Percentiles rank a stretch among this genome's conserved stretches.
phyloP scores from a whole-genome alignment of 441 rosid genomes.

The Lagerstroemia fauriei region DNA sequence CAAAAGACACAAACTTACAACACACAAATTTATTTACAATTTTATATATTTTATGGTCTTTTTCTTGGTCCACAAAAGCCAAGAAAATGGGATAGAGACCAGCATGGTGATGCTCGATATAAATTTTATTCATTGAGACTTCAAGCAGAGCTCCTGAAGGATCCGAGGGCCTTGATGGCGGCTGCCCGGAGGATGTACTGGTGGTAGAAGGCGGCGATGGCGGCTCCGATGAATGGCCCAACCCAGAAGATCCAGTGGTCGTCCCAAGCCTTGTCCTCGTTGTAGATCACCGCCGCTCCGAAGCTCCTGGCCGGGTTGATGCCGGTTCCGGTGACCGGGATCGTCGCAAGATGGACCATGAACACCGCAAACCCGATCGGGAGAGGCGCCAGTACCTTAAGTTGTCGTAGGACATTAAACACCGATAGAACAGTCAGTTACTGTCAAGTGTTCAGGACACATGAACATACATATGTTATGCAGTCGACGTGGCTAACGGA shows the following conservation, averaged over 20 bases:
- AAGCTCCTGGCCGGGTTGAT: constrained; percentile 47
- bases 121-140: background rate
- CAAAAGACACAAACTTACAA: background rate
- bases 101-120: background rate
- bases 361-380: constrained; percentile 43
- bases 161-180: constrained; percentile 24
- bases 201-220: constrained; percentile 24
- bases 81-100: background rate
- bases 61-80: background rate
- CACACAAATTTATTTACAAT: background rate
- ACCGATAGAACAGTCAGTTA: background rate
- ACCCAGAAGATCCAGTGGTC: constrained; percentile 38
- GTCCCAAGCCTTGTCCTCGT: constrained; percentile 39
- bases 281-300: constrained; percentile 44
- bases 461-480: background rate
- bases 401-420: background rate
- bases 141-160: constrained; percentile 22
- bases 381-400: constrained; percentile 38
- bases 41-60: background rate
- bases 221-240: constrained; percentile 26
- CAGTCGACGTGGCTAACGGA: background rate
- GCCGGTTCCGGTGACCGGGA: constrained; percentile 42
- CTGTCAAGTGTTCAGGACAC: background rate
- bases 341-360: constrained; percentile 46
- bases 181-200: constrained; percentile 24